Evolutionary conservation across 2,329 filamentous ascomycete genomes (phyloP).

Genomic region (Xylariaceae sp.): DNA sequence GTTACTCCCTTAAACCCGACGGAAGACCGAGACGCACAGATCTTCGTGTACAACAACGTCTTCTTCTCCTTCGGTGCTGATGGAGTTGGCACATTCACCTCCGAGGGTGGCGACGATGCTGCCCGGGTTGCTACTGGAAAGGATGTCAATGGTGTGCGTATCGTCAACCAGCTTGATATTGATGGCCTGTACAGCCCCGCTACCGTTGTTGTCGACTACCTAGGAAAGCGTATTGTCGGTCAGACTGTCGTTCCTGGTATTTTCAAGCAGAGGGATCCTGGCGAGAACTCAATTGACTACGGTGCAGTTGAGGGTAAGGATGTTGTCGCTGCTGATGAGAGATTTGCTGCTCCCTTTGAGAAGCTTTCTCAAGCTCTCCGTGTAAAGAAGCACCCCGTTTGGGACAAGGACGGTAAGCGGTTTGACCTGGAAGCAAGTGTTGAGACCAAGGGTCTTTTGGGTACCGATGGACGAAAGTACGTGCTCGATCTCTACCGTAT

Average conservation of each 20-base stretch:
- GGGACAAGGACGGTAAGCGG: constrained; percentile 90
- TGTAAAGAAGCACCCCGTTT: constrained; percentile 92
- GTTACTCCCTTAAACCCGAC: constrained; percentile 92
- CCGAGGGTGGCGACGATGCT: constrained; percentile 93
- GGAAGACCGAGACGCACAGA: constrained; percentile 86
- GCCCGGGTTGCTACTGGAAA: constrained; percentile 94
- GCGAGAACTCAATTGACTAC: constrained; percentile 98
- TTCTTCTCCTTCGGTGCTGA: constrained; percentile 99
- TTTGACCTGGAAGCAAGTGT: constrained; percentile 93
- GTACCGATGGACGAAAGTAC: constrained; percentile 94
- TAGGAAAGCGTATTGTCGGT: constrained; percentile 93
- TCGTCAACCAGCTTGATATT: constrained; percentile 96
- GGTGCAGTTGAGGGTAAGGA: constrained; percentile 97
- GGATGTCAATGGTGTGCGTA: constrained; percentile 87
- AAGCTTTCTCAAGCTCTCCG: constrained; percentile 86
- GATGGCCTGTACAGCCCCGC: constrained; percentile 90
- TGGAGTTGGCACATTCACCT: constrained; percentile 93
- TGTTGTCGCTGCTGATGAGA: constrained; percentile 82
- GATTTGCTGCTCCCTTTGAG: constrained; percentile 77
- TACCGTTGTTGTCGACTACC: constrained; percentile 93
- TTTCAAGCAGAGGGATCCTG: constrained; percentile 96
- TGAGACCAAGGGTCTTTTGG: constrained; percentile 95
- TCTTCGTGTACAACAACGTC: constrained; percentile 99
- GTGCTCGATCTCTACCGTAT: constrained; percentile 95
- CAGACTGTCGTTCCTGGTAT: constrained; percentile 98